Evolutionary conservation across 1,284 basidiomycete species (phyloP), one percentile per base, ranked within the genome.

Genomic region (Ustilago tritici): DNA sequence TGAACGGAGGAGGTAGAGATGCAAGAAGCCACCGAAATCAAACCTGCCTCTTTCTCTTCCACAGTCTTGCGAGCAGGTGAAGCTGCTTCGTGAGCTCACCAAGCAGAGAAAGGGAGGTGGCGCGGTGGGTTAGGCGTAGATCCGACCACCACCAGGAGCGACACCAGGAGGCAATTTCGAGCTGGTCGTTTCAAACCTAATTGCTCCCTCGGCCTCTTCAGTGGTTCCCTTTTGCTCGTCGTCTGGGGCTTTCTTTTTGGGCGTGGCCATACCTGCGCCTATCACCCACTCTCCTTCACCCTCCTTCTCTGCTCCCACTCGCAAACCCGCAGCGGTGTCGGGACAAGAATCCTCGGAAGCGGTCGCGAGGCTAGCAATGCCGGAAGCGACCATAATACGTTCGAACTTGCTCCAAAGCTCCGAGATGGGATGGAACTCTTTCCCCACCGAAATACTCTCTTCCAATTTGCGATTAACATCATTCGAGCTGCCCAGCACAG

Each of bases 401-500:
- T 93, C 91, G 81, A 95, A 94, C 66, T 90, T 91, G 56, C 91
- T 89, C 95, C 95, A 98, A 28, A 98, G 89, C 3, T 90, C 88
- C 1, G 94, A 93, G 56, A 97, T 95, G 0, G 93, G 95, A 61
- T 92, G 91, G 85, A 97, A 96, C 88, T 97, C 95, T 73, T 92
- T 92, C 5, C 95, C 95, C 89, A 97, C 95, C 10, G 92, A 92
- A 41, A 93, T 89, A 0, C 94, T 93, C 85, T 97, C 94, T 87
- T 98, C 95, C 4, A 97, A 89, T 82, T 94, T 95, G 66, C 95
- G 91, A 86, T 97, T 97, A 19, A 95, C 88, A n/a, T 90, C 90
- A 84, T 98, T 98, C 66, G 91, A 92, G n/a, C 92, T 91, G 1
- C 92, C 92, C 17, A 97, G 88, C 6, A 96, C 87, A 69, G 93